phyloP scores from a whole-genome alignment of 768 basidiomycete genomes.

The Dentipellis sp. region DNA sequence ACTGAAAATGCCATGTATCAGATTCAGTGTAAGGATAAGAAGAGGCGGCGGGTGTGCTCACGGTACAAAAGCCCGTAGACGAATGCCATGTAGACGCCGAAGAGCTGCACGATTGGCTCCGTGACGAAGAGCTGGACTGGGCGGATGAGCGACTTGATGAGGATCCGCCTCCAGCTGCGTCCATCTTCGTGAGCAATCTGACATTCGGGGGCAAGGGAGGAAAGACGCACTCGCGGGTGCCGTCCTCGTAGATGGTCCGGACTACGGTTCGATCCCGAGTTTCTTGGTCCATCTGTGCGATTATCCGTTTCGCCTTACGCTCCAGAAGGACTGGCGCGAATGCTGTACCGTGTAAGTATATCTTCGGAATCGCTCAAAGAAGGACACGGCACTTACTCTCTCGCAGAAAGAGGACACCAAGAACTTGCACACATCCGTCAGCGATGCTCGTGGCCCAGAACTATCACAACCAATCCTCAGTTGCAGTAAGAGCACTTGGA shows the following conservation, averaged over 20 bases:
- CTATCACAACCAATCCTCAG: neutral
- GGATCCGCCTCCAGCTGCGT: slow-evolving; percentile 40
- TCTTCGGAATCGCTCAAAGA: too few relatives aligned
- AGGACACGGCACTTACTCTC: slow-evolving; percentile 13
- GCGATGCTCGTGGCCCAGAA: slow-evolving; percentile 25
- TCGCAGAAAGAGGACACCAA: slow-evolving; percentile 47
- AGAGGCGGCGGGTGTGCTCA: neutral
- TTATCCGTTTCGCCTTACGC: slow-evolving; percentile 40
- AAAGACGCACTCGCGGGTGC: slow-evolving; percentile 32
- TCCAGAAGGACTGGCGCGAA: slow-evolving; percentile 30
- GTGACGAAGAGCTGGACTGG: slow-evolving; percentile 53
- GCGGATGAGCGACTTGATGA: slow-evolving; percentile 47
- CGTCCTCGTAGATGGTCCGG: slow-evolving; percentile 36
- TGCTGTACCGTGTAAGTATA: too few relatives aligned
- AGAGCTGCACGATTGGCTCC: slow-evolving; percentile 61
- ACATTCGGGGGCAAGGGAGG: neutral
- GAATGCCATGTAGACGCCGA: slow-evolving; percentile 63
- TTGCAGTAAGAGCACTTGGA: too few relatives aligned
- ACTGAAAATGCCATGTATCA: slow-evolving; percentile 27
- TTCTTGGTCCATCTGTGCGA: slow-evolving; percentile 36
- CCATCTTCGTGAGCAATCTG: neutral
- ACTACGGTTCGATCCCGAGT: slow-evolving; percentile 31
- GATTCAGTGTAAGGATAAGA: neutral
- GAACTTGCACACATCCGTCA: slow-evolving; percentile 41
- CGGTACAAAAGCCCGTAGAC: slow-evolving; percentile 36